A percentile compares a stretch with the other conserved stretches of the same genome.
These are phyloP conservation scores for Quercus cerris DNA, from an alignment of 306 rosid genomes.

Conservation along the genomic window DNA sequence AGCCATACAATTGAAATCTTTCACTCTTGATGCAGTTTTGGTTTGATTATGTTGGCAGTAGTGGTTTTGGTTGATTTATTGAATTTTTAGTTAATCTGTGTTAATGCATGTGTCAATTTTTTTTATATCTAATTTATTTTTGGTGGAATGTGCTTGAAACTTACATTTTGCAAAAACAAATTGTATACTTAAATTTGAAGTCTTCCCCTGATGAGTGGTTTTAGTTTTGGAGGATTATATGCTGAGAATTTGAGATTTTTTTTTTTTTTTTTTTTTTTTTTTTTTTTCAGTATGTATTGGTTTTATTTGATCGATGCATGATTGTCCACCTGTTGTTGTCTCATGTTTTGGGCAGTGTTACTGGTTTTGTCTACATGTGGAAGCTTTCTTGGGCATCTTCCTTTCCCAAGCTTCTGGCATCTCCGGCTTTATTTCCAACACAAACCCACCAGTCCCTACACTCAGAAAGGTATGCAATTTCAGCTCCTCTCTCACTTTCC, in stretches of 20 bases:
- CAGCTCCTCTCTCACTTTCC: background rate
- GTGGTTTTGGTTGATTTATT: background rate
- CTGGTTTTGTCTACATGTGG: too few relatives aligned
- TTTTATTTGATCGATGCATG: too few relatives aligned
- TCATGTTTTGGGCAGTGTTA: too few relatives aligned
- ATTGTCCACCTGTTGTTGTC: too few relatives aligned
- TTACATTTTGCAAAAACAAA: background rate
- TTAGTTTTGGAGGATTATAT: background rate
- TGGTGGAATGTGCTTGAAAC: background rate
- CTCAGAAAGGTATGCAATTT: conserved; percentile 25
- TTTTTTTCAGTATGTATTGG: background rate
- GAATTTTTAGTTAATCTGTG: background rate
- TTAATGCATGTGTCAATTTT: too few relatives aligned
- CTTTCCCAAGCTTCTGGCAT: conserved; percentile 31
- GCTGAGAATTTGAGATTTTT: background rate
- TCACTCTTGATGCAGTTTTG: background rate
- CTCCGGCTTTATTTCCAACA: conserved; percentile 1
- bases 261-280: too few relatives aligned
- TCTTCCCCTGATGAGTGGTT: background rate
- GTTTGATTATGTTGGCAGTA: background rate
- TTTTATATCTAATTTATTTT: background rate
- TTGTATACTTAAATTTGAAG: background rate
- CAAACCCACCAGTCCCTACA: conserved; percentile 15
- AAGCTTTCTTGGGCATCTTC: conserved; percentile 48
- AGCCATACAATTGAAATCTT: too few relatives aligned